Evolutionary conservation across 2,329 filamentous ascomycete genomes (phyloP).

Genomic region (Coccinonectria pachysandricola): DNA sequence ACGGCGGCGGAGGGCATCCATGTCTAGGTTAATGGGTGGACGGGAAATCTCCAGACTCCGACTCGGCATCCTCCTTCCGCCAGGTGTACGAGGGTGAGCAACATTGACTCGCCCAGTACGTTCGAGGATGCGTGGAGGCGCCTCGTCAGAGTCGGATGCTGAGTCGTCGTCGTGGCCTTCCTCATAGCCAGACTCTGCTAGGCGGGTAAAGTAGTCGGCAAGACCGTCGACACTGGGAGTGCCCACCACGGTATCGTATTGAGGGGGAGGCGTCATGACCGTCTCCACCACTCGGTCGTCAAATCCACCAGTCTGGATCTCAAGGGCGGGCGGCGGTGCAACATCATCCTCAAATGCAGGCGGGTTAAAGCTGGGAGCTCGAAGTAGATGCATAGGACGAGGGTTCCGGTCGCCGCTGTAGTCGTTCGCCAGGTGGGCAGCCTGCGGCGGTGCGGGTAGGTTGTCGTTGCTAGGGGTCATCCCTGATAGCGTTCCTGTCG

Average conservation of each 20-base stretch:
- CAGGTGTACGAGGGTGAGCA: slow-evolving; percentile 45
- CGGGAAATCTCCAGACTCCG: slow-evolving; percentile 46
- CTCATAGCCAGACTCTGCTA: slow-evolving; percentile 58
- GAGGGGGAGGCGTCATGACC: slow-evolving; percentile 69
- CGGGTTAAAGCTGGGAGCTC: slow-evolving; percentile 77
- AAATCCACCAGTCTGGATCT: slow-evolving; percentile 12
- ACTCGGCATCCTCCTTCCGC: slow-evolving; percentile 42
- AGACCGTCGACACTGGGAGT: slow-evolving; percentile 56
- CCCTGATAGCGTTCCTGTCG: slow-evolving; percentile 36
- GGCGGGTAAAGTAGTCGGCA: slow-evolving; percentile 77
- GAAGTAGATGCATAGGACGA: slow-evolving; percentile 74
- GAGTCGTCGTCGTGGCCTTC: slow-evolving; percentile 29
- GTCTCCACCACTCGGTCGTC: slow-evolving; percentile 13
- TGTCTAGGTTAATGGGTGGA: slow-evolving; percentile 18
- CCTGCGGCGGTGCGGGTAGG: slow-evolving; percentile 41
- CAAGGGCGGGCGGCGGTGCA: slow-evolving; percentile 25
- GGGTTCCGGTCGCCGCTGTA: slow-evolving; percentile 26
- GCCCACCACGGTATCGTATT: slow-evolving; percentile 71
- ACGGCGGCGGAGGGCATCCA: slow-evolving; percentile 15
- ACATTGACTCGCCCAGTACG: slow-evolving; percentile 47
- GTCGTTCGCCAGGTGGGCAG: slow-evolving; percentile 38
- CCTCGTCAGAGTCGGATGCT: slow-evolving; percentile 33
- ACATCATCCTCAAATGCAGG: slow-evolving; percentile 74
- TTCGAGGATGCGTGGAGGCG: slow-evolving; percentile 35
- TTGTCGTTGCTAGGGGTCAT: slow-evolving; percentile 24